Conservation (phyloP, 2,329 filamentous ascomycete genomes). For the Xenosphaeropsis pyriputrescens region DNA sequence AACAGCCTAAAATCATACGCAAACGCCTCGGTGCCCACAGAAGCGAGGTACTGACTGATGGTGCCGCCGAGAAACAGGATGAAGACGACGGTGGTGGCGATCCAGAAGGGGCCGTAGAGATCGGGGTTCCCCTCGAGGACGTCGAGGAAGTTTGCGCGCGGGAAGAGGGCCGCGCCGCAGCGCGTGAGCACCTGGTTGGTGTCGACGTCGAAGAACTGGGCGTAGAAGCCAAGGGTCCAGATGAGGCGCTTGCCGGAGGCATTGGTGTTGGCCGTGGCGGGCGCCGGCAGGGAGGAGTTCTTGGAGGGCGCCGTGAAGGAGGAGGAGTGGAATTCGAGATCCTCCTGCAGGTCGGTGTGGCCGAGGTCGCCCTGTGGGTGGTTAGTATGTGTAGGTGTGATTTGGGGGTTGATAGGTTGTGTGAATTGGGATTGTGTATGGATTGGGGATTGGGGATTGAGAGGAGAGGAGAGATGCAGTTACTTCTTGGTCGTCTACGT, state of each 20-base stretch:
- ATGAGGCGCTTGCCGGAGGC: constrained; percentile 68
- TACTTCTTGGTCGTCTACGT: constrained; percentile 83
- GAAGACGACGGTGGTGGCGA: constrained; percentile 91
- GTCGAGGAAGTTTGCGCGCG: constrained; percentile 88
- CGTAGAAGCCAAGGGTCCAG: constrained; percentile 87
- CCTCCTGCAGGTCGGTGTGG: constrained; percentile 94
- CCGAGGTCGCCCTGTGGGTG: constrained; percentile 74
- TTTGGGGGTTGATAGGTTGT: constrained; percentile 1
- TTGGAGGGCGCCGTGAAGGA: constrained; percentile 52
- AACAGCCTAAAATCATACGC: constrained; percentile 84
- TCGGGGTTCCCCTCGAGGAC: constrained; percentile 95
- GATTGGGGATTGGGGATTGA: neutral
- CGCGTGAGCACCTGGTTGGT: constrained; percentile 77
- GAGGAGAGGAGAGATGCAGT: constrained; percentile 7
- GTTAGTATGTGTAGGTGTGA: constrained; percentile 5
- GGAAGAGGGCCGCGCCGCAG: constrained; percentile 80
- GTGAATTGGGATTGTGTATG: neutral
- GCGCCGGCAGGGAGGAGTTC: constrained; percentile 34
- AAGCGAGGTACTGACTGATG: constrained; percentile 77
- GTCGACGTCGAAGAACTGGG: constrained; percentile 98
- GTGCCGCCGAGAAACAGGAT: constrained; percentile 93
- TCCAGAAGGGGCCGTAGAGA: constrained; percentile 96
- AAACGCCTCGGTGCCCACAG: constrained; percentile 55
- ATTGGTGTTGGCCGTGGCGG: constrained; percentile 34
- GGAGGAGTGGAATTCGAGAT: constrained; percentile 96